These are phyloP conservation scores for Vanilla planifolia DNA, from an alignment of 106 monocot species.

Conservation along the genomic window DNA sequence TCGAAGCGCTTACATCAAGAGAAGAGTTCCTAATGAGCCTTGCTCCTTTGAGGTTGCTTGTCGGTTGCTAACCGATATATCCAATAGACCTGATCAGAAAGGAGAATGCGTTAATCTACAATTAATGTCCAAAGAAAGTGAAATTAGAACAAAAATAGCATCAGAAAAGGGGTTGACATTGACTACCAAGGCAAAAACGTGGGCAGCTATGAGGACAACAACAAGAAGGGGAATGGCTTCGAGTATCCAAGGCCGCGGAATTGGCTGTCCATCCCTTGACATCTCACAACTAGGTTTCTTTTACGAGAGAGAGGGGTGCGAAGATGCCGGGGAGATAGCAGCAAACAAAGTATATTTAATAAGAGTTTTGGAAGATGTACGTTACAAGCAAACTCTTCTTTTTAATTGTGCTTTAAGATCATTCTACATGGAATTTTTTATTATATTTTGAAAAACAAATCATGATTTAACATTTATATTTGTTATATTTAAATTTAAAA, in stretches of 20 bases:
- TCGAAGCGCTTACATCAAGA: no score
- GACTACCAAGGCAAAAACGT: slow-evolving; percentile 46
- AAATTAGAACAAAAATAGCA: background rate
- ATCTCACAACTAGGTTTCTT: no score
- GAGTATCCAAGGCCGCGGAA: slow-evolving; percentile 27
- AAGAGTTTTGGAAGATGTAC: no score
- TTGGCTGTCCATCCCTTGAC: slow-evolving; percentile 2
- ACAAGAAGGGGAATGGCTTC: slow-evolving; percentile 36
- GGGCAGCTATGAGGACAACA: slow-evolving; percentile 51
- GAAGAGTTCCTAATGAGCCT: slow-evolving; percentile 12
- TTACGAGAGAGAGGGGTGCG: no score
- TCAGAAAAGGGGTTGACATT: background rate
- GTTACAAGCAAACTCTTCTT: no score
- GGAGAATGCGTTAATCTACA: background rate
- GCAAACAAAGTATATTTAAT: no score
- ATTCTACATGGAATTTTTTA: no score
- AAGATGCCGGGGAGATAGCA: no score
- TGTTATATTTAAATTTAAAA: no score
- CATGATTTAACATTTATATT: no score
- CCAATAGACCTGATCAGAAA: slow-evolving; percentile 47
- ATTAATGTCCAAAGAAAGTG: background rate
- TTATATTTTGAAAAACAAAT: no score
- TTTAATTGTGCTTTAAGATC: no score
- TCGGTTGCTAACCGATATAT: slow-evolving; percentile 62
- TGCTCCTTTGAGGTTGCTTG: slow-evolving; percentile 35